These are phyloP conservation scores for Marasmius tenuissimus DNA, from an alignment of 1,284 basidiomycete species.

Conservation along the genomic window DNA sequence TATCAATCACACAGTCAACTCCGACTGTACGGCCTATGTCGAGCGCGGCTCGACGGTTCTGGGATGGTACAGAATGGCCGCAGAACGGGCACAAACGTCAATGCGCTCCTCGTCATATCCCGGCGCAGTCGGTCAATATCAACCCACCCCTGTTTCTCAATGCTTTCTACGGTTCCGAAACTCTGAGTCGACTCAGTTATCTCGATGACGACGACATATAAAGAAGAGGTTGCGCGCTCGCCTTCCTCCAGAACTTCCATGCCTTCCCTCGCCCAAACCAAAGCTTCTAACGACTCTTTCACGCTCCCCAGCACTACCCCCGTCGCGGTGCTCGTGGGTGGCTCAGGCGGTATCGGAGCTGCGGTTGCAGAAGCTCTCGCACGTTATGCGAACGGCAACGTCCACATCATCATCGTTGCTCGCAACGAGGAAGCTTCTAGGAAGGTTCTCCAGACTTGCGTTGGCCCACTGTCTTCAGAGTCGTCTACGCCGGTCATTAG, in stretches of 20 bases:
- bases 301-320: neutral
- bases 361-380: neutral
- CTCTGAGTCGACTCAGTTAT: no score
- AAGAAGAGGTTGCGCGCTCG: no score
- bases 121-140: no score
- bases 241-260: neutral
- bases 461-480: neutral
- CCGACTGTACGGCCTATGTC: no score
- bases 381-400: constrained; percentile 1
- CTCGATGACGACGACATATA: no score
- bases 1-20: no score
- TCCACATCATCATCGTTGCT: constrained; percentile 6
- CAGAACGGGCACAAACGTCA: no score
- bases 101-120: no score
- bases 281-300: constrained; percentile 5
- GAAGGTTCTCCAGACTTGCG: neutral
- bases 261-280: constrained; percentile 1
- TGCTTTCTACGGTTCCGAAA: no score
- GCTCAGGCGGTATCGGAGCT: constrained; percentile 8
- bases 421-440: neutral
- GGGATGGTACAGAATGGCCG: no score
- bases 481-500: neutral
- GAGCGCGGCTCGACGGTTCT: no score
- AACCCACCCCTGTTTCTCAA: no score
- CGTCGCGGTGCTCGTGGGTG: constrained; percentile 9